Base-by-base conservation (phyloP, 768 basidiomycete genomes). In the Cystobasidium onofrii region DNA sequence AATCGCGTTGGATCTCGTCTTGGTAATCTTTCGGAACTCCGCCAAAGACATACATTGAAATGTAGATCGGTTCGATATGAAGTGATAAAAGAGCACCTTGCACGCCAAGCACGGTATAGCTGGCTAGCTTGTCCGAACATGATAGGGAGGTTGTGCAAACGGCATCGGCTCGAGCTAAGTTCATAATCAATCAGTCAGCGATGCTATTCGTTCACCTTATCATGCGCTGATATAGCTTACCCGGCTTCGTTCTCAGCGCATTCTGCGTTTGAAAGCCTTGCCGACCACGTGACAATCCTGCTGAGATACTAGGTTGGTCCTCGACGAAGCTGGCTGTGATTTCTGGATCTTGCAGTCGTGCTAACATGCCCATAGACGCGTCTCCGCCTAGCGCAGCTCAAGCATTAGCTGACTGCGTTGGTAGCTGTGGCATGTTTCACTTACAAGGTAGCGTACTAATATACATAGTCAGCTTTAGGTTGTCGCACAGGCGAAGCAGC, bases 81-180 rank as follows among this genome's bases (percentile, higher is more conserved):
- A 81, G 4, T 9, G 87, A 84, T 1, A 86, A 86, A 61, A 96
- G 82, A 0, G 90, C 88, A 1, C 95, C 94, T 78, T 95, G 92
- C 29, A 95, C 83, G 0, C 94, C 94, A 1, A 92, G 83, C 0
- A 89, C 85, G 69, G 85, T 87, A 92, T 93, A 98, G 3, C 85
- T 82, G 0, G 92, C 91, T 50, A 98, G 88, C 81, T 98, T 98
- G 80, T 98, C 94, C 76, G 90, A 91, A 81, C 94, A 98, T 0
- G 92, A 91, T 88, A 96, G 90, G 78, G 86, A 91, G 0, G 86
- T 80, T 0, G 94, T 91, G 0, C 87, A 87, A 0, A 88, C 88
- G 0, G 92, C 89, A 79, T 98, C 94, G 0, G 91, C 89, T 65
- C 94, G 87, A 23, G 79, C 77, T 77, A 20, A 52, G 12, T 12